Conservation (phyloP, 345 rosid species). For the Pseudoturritis turrita region DNA sequence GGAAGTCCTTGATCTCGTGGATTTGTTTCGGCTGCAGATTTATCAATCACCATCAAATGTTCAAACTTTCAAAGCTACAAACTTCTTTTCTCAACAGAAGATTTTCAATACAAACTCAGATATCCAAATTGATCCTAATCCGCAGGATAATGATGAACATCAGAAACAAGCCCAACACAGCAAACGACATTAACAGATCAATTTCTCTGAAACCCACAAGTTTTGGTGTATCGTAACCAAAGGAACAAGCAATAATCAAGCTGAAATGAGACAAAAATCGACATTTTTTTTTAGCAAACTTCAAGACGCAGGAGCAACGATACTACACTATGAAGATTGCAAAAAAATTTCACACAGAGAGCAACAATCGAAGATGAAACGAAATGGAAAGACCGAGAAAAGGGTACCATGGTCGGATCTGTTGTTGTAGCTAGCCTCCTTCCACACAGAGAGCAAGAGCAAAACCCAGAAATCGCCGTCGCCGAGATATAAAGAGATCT, state of each 20-base stretch:
- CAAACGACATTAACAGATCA: not conserved
- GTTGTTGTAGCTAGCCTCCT: slow-evolving; percentile 1
- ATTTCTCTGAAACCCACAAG: not conserved
- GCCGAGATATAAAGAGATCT: not conserved
- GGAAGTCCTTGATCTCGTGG: slow-evolving; percentile 95
- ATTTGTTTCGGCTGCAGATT: slow-evolving; percentile 79
- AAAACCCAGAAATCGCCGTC: not conserved
- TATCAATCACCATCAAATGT: not conserved
- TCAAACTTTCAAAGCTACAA: not conserved
- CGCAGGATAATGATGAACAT: not conserved
- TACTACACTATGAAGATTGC: not conserved
- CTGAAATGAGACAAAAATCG: not conserved
- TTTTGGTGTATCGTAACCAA: not conserved
- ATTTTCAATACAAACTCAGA: not conserved
- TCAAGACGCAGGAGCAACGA: not conserved
- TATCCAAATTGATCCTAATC: not conserved
- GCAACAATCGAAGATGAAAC: too few relatives aligned
- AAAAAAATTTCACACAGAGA: too few relatives aligned
- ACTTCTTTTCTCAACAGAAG: not conserved
- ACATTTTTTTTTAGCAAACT: not conserved
- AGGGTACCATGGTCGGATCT: slow-evolving; percentile 15
- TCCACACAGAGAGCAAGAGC: not conserved
- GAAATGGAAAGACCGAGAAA: not conserved
- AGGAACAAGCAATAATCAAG: not conserved
- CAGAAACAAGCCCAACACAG: not conserved